Evolutionary conservation across 495 filamentous ascomycete species (phyloP).

Genomic region (Cenococcum geophilum): DNA sequence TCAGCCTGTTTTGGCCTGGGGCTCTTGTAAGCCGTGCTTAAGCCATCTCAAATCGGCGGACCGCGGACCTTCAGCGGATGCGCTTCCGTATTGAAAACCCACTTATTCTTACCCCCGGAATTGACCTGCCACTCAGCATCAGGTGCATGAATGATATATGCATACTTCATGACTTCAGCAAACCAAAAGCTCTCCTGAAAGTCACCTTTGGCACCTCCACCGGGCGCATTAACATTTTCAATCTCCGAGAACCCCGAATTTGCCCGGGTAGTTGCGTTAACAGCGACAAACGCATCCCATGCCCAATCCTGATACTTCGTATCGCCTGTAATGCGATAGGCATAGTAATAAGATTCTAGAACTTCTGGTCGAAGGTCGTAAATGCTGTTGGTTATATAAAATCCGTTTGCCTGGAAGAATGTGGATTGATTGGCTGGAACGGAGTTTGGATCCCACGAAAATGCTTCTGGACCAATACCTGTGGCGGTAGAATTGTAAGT

Average conservation of each 20-base stretch:
- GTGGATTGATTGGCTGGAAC: conserved; percentile 45
- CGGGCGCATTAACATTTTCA: conserved; percentile 55
- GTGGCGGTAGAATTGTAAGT: conserved; percentile 66
- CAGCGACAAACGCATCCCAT: conserved; percentile 70
- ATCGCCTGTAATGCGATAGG: conserved; percentile 70
- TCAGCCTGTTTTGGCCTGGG: not conserved
- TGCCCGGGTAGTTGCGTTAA: conserved; percentile 59
- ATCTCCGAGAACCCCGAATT: conserved; percentile 63
- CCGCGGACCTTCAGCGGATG: conserved; percentile 62
- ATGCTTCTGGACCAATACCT: conserved; percentile 72
- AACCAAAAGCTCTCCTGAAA: conserved; percentile 88
- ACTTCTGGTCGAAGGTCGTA: conserved; percentile 82
- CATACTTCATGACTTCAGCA: conserved; percentile 85
- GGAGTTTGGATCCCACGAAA: conserved; percentile 55
- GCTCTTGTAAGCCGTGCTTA: not conserved
- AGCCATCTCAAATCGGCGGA: not conserved
- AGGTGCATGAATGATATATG: conserved; percentile 60
- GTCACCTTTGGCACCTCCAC: conserved; percentile 57
- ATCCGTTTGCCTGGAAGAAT: conserved; percentile 63
- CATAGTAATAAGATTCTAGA: conserved; percentile 84
- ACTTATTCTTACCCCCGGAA: conserved; percentile 51
- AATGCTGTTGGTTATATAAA: conserved; percentile 56
- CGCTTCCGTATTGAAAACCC: conserved; percentile 81
- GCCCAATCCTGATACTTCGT: conserved; percentile 55
- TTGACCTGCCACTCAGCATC: conserved; percentile 62